Percentiles rank a stretch among this genome's conserved stretches.
These are phyloP conservation scores for Pichia gijzeniarum DNA, from an alignment of 805 yeast species.

Conservation along the genomic window DNA sequence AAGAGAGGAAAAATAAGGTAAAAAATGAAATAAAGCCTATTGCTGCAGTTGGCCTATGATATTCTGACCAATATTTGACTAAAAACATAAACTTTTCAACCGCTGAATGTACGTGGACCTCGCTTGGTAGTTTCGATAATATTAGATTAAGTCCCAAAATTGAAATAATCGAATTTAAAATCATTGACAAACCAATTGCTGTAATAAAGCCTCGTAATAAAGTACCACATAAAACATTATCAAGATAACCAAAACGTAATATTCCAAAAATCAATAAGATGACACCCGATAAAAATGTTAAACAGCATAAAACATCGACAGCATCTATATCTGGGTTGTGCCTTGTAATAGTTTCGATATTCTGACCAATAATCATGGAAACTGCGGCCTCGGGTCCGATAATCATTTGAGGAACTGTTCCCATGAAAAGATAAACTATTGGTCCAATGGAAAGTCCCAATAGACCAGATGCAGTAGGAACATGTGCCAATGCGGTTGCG, in stretches of 20 bases:
- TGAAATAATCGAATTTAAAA: conserved; percentile 65
- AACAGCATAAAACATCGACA: conserved; percentile 55
- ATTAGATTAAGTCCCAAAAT: conserved; percentile 59
- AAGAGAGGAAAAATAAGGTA: conserved; percentile 36
- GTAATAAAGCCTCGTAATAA: conserved; percentile 76
- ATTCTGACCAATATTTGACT: conserved; percentile 37
- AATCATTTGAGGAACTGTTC: conserved; percentile 82
- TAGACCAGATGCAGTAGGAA: conserved; percentile 76
- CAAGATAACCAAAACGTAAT: conserved; percentile 79
- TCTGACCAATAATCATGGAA: conserved; percentile 76
- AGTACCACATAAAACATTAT: conserved; percentile 71
- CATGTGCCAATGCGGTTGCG: conserved; percentile 78
- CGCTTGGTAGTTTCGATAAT: conserved; percentile 38
- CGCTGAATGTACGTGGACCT: conserved; percentile 59
- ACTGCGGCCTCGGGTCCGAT: conserved; percentile 92
- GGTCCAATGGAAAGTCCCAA: conserved; percentile 75
- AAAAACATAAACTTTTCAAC: conserved; percentile 61
- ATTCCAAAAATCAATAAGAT: conserved; percentile 67
- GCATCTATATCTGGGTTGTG: conserved; percentile 38
- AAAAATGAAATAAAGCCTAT: conserved; percentile 51
- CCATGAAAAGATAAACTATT: conserved; percentile 66
- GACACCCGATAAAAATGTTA: conserved; percentile 73
- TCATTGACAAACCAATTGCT: conserved; percentile 81
- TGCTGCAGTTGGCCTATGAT: conserved; percentile 53
- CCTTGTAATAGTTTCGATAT: conserved; percentile 49